Conservation (phyloP, 305 asterid species). For the Plantago rigida region DNA sequence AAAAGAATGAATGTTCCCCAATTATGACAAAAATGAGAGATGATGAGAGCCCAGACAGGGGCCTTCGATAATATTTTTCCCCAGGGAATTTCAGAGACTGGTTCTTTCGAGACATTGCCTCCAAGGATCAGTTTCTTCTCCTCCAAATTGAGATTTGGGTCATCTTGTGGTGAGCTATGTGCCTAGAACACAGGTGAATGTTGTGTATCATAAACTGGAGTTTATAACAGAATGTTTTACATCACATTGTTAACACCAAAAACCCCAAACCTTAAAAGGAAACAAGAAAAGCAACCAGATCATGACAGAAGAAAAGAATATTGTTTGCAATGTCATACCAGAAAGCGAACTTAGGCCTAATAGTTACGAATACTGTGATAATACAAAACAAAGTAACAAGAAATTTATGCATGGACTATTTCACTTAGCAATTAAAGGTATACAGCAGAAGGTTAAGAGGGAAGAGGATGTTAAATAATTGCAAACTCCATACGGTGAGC, state of each 20-base stretch:
- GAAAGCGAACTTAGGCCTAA: too few relatives aligned
- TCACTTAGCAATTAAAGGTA: too few relatives aligned
- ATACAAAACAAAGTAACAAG: too few relatives aligned
- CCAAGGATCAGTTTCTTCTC: slow-evolving; percentile 64
- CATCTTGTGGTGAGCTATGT: slow-evolving; percentile 74
- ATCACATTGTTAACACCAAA: slow-evolving; percentile 1
- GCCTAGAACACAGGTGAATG: slow-evolving; percentile 43
- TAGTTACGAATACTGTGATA: too few relatives aligned
- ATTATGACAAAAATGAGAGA: slow-evolving; percentile 94
- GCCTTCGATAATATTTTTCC: slow-evolving; percentile 69
- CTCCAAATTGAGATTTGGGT: slow-evolving; percentile 53
- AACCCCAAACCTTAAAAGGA: too few relatives aligned
- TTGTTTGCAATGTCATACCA: too few relatives aligned
- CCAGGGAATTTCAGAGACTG: slow-evolving; percentile 82
- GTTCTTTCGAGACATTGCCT: slow-evolving; percentile 53
- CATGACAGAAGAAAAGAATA: not conserved
- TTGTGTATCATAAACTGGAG: slow-evolving; percentile 15
- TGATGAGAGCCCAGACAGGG: slow-evolving; percentile 98
- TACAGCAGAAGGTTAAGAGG: too few relatives aligned
- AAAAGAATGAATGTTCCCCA: slow-evolving; percentile 97
- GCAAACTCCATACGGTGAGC: too few relatives aligned
- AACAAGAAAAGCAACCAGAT: not conserved
- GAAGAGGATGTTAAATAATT: too few relatives aligned
- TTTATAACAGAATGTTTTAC: not conserved
- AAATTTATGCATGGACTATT: too few relatives aligned